These are phyloP conservation scores for Vicia sativa DNA, from an alignment of 306 rosid genomes.

Conservation along the genomic window DNA sequence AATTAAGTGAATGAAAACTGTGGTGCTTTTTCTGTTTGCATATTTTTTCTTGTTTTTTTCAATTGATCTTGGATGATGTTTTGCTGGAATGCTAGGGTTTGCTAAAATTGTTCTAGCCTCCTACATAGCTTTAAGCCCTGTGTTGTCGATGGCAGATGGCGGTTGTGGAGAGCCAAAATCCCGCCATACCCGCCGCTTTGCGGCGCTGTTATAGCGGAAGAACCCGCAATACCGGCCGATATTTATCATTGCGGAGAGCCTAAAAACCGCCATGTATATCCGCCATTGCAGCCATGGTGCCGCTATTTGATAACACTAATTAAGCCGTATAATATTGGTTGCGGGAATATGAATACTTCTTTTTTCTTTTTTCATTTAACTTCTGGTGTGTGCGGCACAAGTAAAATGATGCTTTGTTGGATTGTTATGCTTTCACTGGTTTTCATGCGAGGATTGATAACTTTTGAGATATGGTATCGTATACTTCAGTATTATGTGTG, in stretches of 20 bases:
- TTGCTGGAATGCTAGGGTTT: slow-evolving; percentile 28
- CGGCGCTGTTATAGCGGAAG: too few species aligned
- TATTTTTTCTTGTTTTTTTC: slow-evolving; percentile 1
- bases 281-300: too few species aligned
- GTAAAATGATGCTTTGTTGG: slow-evolving; percentile 24
- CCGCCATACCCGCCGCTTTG: too few species aligned
- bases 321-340: background rate
- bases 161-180: too few species aligned
- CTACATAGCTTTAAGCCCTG: background rate
- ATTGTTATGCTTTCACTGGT: background rate
- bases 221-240: too few species aligned
- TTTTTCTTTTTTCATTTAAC: background rate
- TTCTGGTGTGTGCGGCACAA: background rate
- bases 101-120: background rate
- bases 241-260: too few species aligned
- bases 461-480: slow-evolving; percentile 1
- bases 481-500: slow-evolving; percentile 1
- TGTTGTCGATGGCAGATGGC: too few species aligned
- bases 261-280: too few species aligned
- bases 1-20: slow-evolving; percentile 6
- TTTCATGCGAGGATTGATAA: background rate
- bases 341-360: background rate
- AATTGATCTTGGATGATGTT: slow-evolving; percentile 10
- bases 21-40: slow-evolving; percentile 16
- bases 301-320: too few species aligned